phyloP scores from a whole-genome alignment of 129 eudicot genomes.

The Pulicaria dysenterica region DNA sequence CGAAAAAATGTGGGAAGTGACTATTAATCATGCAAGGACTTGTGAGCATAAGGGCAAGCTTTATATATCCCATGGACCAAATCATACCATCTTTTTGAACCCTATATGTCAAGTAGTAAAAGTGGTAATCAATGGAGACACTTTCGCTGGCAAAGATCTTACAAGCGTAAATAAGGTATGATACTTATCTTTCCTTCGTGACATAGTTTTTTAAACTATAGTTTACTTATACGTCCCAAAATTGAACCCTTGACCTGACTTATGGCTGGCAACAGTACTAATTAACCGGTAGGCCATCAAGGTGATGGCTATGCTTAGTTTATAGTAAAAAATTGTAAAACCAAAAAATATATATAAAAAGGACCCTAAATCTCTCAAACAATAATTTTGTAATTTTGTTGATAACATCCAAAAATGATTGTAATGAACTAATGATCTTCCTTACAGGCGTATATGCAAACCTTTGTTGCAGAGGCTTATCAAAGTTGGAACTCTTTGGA shows the following conservation, averaged over 20 bases:
- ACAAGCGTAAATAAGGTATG: constrained; percentile 41
- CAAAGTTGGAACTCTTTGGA: constrained; percentile 59
- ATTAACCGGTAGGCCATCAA: no score
- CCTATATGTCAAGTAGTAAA: constrained; percentile 63
- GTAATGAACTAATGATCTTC: neutral
- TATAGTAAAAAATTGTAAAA: no score
- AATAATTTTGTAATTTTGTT: neutral
- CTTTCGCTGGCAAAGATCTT: constrained; percentile 37
- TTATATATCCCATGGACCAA: constrained; percentile 39
- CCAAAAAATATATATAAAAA: no score
- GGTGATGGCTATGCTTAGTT: no score
- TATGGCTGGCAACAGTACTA: no score
- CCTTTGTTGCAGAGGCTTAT: constrained; percentile 52
- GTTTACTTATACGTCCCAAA: no score
- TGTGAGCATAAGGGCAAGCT: constrained; percentile 45
- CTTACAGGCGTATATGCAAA: constrained; percentile 46
- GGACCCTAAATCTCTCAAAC: neutral
- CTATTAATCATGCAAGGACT: constrained; percentile 59
- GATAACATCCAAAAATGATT: neutral
- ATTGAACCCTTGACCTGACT: no score
- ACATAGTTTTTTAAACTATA: no score
- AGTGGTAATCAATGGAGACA: constrained; percentile 52
- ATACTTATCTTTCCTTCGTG: neutral
- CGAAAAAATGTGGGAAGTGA: constrained; percentile 74
- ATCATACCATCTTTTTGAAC: constrained; percentile 46